phyloP scores from a whole-genome alignment of 768 basidiomycete genomes.

The Leccinellum albellum region DNA sequence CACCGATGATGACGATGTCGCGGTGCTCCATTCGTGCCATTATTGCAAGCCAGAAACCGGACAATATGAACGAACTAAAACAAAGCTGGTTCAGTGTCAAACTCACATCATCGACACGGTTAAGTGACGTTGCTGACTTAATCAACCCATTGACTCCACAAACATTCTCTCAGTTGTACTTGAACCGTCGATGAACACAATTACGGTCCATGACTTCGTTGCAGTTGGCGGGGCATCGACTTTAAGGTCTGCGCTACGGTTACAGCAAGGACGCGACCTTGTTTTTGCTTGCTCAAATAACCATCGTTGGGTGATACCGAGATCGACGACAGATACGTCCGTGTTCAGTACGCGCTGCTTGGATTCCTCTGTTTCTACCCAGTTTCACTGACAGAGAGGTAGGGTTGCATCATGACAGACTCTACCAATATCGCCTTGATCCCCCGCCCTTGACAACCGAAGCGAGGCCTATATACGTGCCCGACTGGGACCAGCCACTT shows the following conservation, averaged over 20 bases:
- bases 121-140: background rate
- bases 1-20: conserved; percentile 75
- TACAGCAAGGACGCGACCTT: conserved; percentile 23
- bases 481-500: conserved; percentile 39
- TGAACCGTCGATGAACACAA: background rate
- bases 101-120: background rate
- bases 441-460: conserved; percentile 14
- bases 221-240: background rate
- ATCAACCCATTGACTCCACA: no score
- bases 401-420: conserved; percentile 15
- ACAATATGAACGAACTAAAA: background rate
- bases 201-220: conserved; percentile 24
- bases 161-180: no score
- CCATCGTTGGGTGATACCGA: conserved; percentile 21
- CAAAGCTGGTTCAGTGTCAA: background rate
- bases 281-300: conserved; percentile 11
- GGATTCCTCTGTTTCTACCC: background rate
- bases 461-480: conserved; percentile 3
- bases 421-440: conserved; percentile 22
- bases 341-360: conserved; percentile 21
- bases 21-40: conserved; percentile 21
- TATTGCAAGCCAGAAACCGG: background rate
- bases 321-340: conserved; percentile 7
- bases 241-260: background rate
- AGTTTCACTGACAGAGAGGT: conserved; percentile 8